A percentile compares a stretch with the other conserved stretches of the same genome.
Evolutionary conservation across 257 asterid genomes (phyloP).

Genomic region (Paraleonurus japonicus): DNA sequence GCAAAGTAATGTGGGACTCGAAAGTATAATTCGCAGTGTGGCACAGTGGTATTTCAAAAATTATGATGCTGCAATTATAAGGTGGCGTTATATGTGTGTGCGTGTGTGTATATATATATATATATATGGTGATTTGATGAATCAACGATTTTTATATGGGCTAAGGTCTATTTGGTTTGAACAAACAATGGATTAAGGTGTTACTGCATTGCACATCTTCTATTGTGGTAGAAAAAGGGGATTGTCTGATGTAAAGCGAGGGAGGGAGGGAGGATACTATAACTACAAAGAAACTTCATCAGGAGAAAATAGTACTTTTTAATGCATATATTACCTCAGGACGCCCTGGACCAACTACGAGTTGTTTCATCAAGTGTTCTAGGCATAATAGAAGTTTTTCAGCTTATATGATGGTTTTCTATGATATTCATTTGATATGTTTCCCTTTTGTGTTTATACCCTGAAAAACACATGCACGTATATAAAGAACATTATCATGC

Average conservation of each 20-base stretch:
- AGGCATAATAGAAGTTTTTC: neutral
- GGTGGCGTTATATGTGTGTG: no score
- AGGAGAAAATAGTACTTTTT: neutral
- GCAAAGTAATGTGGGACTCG: neutral
- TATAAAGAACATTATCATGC: neutral
- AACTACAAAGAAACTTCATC: neutral
- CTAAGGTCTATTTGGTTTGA: no score
- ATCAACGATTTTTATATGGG: neutral
- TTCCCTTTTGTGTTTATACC: neutral
- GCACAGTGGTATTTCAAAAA: neutral
- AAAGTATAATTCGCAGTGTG: neutral
- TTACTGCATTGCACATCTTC: no score
- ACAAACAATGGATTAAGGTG: no score
- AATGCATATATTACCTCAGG: neutral
- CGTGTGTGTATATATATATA: no score
- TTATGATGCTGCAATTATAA: neutral
- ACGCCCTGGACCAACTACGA: no score
- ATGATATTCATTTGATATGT: neutral
- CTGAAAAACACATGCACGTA: neutral
- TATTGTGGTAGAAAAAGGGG: no score
- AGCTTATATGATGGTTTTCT: neutral
- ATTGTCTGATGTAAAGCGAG: no score
- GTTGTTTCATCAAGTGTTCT: no score
- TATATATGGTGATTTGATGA: conserved; percentile 3
- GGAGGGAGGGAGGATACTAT: no score